A percentile compares a stretch with the other conserved stretches of the same genome.
These are phyloP conservation scores for Pichia eremophila DNA, from an alignment of 805 yeast genomes.

Conservation along the genomic window DNA sequence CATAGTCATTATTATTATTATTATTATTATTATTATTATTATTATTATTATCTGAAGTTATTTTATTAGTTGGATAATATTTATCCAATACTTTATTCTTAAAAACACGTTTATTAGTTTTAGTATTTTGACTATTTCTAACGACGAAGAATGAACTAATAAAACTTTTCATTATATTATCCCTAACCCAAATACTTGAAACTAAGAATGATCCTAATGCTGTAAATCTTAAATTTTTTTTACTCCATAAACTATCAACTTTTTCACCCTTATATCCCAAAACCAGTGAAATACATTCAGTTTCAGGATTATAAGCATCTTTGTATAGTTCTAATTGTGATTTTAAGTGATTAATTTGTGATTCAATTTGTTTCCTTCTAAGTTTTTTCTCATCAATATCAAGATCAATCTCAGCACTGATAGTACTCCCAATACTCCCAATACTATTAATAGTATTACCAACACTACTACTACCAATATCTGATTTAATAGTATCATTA, in stretches of 20 bases:
- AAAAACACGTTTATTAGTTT: neutral
- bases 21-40: neutral
- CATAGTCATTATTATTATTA: neutral
- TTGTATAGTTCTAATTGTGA: neutral
- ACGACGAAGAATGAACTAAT: constrained; percentile 4
- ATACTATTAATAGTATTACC: no score
- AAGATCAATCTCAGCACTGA: no score
- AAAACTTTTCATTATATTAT: constrained; percentile 12
- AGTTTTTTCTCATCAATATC: neutral
- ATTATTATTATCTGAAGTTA: neutral
- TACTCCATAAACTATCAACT: constrained; percentile 3
- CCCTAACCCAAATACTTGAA: constrained; percentile 11
- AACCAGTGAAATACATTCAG: constrained; percentile 9
- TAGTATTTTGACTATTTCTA: neutral
- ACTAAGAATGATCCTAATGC: constrained; percentile 9
- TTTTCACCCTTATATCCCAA: constrained; percentile 3
- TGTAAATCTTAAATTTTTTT: constrained; percentile 10
- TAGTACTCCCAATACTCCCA: no score
- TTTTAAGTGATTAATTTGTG: neutral
- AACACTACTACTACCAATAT: no score
- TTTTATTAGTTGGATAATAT: neutral
- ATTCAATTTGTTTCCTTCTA: neutral
- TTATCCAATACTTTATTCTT: neutral
- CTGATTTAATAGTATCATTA: neutral
- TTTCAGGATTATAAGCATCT: neutral